Conservation (phyloP, 208 protist genomes). For the Polymyxa betae region DNA sequence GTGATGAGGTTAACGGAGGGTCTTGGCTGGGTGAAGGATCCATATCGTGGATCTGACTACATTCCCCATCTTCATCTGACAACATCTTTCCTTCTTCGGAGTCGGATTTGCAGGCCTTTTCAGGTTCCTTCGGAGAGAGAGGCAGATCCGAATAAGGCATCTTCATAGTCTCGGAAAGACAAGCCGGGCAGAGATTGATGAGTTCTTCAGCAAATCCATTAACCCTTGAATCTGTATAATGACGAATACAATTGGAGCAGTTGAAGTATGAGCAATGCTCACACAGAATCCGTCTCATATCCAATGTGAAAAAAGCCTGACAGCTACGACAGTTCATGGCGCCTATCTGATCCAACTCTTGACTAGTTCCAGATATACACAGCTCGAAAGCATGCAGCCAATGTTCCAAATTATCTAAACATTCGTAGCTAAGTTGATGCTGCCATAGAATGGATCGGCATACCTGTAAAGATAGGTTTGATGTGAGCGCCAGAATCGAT, state of each 20-base stretch:
- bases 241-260: not conserved
- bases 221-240: not conserved
- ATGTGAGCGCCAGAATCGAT: not conserved
- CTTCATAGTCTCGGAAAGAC: not conserved
- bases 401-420: not conserved
- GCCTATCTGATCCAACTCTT: constrained; percentile 1
- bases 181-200: not conserved
- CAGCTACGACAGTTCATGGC: not conserved
- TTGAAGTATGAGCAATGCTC: not conserved
- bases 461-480: not conserved
- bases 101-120: not conserved
- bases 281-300: not conserved
- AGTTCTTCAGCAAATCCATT: not conserved
- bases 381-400: not conserved
- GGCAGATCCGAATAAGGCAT: not conserved
- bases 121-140: not conserved
- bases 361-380: not conserved
- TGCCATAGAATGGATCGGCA: not conserved
- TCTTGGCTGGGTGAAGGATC: not conserved
- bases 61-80: not conserved
- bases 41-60: not conserved
- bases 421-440: not conserved
- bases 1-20: too few relatives aligned
- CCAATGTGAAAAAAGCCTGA: not conserved
- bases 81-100: not conserved